phyloP scores from a whole-genome alignment of 192 early-diverging fungal species.

The Coemansia sp. region DNA sequence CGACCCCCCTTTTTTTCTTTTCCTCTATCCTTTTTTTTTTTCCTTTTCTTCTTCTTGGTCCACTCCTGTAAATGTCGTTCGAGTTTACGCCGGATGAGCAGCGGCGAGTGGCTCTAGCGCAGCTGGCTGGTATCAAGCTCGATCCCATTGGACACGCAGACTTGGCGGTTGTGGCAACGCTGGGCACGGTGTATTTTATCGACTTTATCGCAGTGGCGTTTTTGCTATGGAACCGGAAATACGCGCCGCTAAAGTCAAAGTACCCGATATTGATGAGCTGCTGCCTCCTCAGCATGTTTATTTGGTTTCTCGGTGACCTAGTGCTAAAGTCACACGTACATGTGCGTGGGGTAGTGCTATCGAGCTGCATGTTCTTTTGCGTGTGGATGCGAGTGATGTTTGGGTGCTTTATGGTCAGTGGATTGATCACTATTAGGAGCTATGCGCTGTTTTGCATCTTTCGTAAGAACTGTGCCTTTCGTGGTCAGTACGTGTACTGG shows the following conservation, averaged over 20 bases:
- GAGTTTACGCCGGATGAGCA: constrained; percentile 25
- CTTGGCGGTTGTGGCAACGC: constrained; percentile 23
- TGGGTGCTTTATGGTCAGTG: constrained; percentile 37
- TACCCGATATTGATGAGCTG: constrained; percentile 52
- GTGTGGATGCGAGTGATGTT: constrained; percentile 50
- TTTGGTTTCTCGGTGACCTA: constrained; percentile 56
- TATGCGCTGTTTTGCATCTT: constrained; percentile 56
- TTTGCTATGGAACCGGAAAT: constrained; percentile 50
- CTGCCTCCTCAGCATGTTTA: constrained; percentile 31
- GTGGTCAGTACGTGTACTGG: constrained; percentile 32
- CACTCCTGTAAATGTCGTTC: constrained; percentile 31
- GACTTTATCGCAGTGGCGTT: constrained; percentile 33
- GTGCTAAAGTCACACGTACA: constrained; percentile 55
- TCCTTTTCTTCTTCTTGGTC: neutral
- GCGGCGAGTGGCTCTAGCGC: constrained; percentile 23
- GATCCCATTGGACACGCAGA: constrained; percentile 47
- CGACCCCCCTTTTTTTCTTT: neutral
- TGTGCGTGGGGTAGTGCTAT: constrained; percentile 15
- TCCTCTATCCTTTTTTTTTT: neutral
- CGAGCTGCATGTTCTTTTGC: constrained; percentile 50
- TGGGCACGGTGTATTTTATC: constrained; percentile 34
- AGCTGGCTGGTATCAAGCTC: constrained; percentile 29
- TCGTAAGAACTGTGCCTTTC: constrained; percentile 30
- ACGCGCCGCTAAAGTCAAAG: constrained; percentile 58
- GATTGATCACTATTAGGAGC: constrained; percentile 45